Percentiles rank a stretch among this genome's conserved stretches.
These are phyloP conservation scores for Theileria equi DNA, from an alignment of 169 alveolate species.

Conservation along the genomic window DNA sequence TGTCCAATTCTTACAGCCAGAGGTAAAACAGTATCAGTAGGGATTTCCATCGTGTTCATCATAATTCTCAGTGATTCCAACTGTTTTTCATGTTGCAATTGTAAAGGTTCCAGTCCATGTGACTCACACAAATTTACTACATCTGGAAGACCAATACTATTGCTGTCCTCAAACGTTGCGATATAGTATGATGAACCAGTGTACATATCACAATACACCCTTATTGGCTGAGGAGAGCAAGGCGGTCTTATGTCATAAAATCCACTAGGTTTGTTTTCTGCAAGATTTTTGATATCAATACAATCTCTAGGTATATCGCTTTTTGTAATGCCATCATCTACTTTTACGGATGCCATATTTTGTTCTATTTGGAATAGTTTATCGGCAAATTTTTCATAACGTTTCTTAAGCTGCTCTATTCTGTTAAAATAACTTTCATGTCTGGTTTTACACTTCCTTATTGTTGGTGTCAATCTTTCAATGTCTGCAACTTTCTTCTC, in stretches of 20 bases:
- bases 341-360: not conserved
- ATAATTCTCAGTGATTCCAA: slow-evolving; percentile 27
- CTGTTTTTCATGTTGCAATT: slow-evolving; percentile 52
- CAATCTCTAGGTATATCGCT: too few relatives aligned
- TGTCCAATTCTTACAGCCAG: slow-evolving; percentile 51
- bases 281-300: slow-evolving; percentile 72
- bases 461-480: slow-evolving; percentile 35
- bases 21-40: slow-evolving; percentile 49
- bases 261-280: slow-evolving; percentile 81
- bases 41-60: slow-evolving; percentile 54
- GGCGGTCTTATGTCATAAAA: slow-evolving; percentile 81
- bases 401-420: slow-evolving; percentile 33
- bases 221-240: slow-evolving; percentile 74
- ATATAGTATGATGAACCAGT: slow-evolving; percentile 81
- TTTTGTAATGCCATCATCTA: slow-evolving; percentile 69
- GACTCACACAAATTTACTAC: slow-evolving; percentile 35
- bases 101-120: slow-evolving; percentile 57
- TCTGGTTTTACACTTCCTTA: slow-evolving; percentile 41
- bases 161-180: slow-evolving; percentile 42
- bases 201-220: slow-evolving; percentile 85
- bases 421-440: slow-evolving; percentile 40
- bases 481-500: slow-evolving; percentile 38
- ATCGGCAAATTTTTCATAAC: slow-evolving; percentile 24
- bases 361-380: slow-evolving; percentile 28
- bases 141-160: slow-evolving; percentile 60